Evolutionary conservation across 352 stramenopile species (phyloP).

Genomic region (Globisporangium splendens): DNA sequence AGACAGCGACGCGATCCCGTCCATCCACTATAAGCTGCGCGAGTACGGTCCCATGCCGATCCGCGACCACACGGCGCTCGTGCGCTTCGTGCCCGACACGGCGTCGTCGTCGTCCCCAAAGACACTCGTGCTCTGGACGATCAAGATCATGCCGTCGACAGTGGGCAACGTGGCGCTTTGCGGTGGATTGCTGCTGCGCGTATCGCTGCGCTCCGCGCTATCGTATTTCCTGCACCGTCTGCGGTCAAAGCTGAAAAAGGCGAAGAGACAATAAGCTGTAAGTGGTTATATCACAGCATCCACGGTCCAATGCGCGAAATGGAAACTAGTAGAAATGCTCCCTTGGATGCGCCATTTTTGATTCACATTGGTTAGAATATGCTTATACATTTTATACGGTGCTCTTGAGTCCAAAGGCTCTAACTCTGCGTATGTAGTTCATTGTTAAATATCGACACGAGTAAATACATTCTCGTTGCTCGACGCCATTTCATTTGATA

Average conservation of each 20-base stretch:
- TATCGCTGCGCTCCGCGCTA: slow-evolving; percentile 33
- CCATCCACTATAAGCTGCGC: slow-evolving; percentile 46
- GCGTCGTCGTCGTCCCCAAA: background rate
- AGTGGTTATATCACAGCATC: background rate
- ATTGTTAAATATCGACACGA: background rate
- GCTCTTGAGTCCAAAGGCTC: too few relatives aligned
- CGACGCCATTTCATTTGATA: too few relatives aligned
- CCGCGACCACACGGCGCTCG: slow-evolving; percentile 43
- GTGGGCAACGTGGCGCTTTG: slow-evolving; percentile 48
- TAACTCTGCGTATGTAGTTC: too few relatives aligned
- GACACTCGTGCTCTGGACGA: slow-evolving; percentile 46
- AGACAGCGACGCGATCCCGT: slow-evolving; percentile 35
- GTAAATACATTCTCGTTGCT: too few relatives aligned
- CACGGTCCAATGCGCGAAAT: background rate
- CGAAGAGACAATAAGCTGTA: slow-evolving; percentile 1
- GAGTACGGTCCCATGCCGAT: slow-evolving; percentile 40
- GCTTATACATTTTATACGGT: too few relatives aligned
- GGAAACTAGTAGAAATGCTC: too few relatives aligned
- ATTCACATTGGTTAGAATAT: too few relatives aligned
- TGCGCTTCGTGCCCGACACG: slow-evolving; percentile 55
- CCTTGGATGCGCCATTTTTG: too few relatives aligned
- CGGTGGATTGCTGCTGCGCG: slow-evolving; percentile 28
- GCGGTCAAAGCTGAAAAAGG: slow-evolving; percentile 12
- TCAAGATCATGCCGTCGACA: slow-evolving; percentile 39
- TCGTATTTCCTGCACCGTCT: slow-evolving; percentile 24